Evolutionary conservation across 768 basidiomycete genomes (phyloP).

Genomic region (Lactarius pseudohatsudake): DNA sequence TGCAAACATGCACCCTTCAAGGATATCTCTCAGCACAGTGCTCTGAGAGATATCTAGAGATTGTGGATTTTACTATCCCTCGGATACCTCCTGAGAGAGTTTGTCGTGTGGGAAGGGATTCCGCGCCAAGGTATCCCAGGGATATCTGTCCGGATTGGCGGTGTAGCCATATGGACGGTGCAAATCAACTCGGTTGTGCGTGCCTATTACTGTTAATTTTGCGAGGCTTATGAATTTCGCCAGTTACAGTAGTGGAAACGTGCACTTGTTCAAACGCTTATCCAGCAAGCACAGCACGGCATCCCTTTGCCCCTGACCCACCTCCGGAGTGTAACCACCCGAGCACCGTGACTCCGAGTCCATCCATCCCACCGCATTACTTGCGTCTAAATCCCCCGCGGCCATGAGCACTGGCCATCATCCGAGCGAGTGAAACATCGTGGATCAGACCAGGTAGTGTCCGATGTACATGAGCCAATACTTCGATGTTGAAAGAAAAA

Average conservation of each 20-base stretch:
- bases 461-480: not conserved
- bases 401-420: not conserved
- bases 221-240: conserved; percentile 15
- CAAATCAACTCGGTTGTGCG: not conserved
- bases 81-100: too few species aligned
- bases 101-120: too few species aligned
- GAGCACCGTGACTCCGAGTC: conserved; percentile 3
- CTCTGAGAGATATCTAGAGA: too few species aligned
- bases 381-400: conserved; percentile 3
- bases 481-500: not conserved
- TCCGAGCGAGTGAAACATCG: not conserved
- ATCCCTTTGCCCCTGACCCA: conserved; percentile 12
- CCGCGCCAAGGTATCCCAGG: too few species aligned
- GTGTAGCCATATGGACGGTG: conserved; percentile 8
- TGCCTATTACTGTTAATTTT: conserved; percentile 14
- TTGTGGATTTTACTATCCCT: too few species aligned
- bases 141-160: too few species aligned
- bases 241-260: conserved; percentile 11
- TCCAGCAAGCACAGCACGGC: conserved; percentile 9
- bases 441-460: conserved; percentile 1
- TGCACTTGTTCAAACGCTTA: conserved; percentile 12
- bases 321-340: not conserved
- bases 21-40: too few species aligned
- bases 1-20: too few species aligned
- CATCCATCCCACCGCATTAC: not conserved